Conservation (phyloP, 805 yeast genomes). For the Saccharomycopsis vini region DNA sequence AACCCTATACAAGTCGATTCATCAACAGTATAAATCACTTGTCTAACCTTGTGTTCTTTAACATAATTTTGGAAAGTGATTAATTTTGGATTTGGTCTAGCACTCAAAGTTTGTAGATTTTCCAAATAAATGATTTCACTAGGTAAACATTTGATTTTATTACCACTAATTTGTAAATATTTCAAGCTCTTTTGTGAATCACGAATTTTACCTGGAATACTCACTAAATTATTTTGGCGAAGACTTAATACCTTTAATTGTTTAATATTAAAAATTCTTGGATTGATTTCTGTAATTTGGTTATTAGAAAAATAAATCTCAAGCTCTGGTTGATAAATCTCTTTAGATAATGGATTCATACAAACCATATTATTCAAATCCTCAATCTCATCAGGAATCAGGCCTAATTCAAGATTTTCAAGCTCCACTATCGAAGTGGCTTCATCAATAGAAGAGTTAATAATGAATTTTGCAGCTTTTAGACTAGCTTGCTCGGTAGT, state of each 20-base stretch:
- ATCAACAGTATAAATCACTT: not conserved
- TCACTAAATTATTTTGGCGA: conserved; percentile 11
- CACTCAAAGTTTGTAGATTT: conserved; percentile 14
- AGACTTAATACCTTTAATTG: conserved; percentile 16
- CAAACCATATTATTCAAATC: conserved; percentile 18
- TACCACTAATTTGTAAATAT: conserved; percentile 16
- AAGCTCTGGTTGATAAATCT: conserved; percentile 13
- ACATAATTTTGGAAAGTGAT: conserved; percentile 6
- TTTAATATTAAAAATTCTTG: conserved; percentile 15
- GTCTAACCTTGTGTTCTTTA: conserved; percentile 4
- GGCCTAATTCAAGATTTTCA: conserved; percentile 10
- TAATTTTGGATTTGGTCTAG: conserved; percentile 16
- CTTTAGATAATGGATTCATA: not conserved
- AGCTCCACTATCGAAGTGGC: conserved; percentile 11
- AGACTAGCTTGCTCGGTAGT: conserved; percentile 3
- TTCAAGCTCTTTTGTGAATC: conserved; percentile 6
- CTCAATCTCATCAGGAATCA: conserved; percentile 18
- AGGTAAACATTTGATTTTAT: conserved; percentile 13
- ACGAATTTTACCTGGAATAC: conserved; percentile 17
- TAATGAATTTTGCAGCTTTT: conserved; percentile 7
- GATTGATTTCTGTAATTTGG: conserved; percentile 11
- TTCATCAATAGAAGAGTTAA: conserved; percentile 18
- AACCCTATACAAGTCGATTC: not conserved
- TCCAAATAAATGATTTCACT: conserved; percentile 10
- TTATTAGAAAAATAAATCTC: conserved; percentile 16